Percentiles rank a stretch among this genome's conserved stretches.
Evolutionary conservation across 1,284 basidiomycete genomes (phyloP).

Genomic region (Fomitiporia mediterranea): DNA sequence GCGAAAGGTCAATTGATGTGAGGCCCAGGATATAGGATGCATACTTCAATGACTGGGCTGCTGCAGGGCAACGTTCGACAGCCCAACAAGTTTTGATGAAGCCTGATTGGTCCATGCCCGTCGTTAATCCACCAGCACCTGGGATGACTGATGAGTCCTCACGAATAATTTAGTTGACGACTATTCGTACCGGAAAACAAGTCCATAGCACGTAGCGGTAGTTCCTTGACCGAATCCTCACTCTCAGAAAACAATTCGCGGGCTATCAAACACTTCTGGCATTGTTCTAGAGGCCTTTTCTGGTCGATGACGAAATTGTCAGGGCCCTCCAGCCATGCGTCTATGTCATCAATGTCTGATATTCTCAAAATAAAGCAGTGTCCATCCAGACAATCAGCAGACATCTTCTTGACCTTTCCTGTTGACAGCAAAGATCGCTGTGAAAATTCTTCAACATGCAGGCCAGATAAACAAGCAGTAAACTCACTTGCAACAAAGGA

Average conservation of each 20-base stretch:
- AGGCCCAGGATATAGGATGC: constrained; percentile 10
- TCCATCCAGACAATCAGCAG: constrained; percentile 7
- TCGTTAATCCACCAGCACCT: constrained; percentile 70
- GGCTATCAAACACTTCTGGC: neutral
- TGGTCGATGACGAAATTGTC: neutral
- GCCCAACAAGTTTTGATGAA: constrained; percentile 62
- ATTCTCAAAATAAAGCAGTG: constrained; percentile 5
- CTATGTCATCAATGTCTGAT: constrained; percentile 1
- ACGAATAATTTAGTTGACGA: neutral
- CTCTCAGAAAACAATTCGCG: constrained; percentile 26
- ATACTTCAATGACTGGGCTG: constrained; percentile 56
- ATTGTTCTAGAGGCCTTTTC: constrained; percentile 2
- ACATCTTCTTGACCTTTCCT: neutral
- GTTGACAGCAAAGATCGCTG: constrained; percentile 4
- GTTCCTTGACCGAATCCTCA: constrained; percentile 29
- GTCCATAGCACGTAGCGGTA: constrained; percentile 50
- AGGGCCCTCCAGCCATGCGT: neutral
- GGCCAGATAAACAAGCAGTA: neutral
- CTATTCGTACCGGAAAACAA: constrained; percentile 52
- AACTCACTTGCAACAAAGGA: neutral
- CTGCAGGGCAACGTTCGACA: constrained; percentile 57
- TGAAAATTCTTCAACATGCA: neutral
- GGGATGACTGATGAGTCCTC: constrained; percentile 3
- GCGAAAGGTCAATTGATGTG: neutral
- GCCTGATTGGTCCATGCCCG: constrained; percentile 54